A percentile compares a stretch with the other conserved stretches of the same genome.
Conservation (phyloP, 768 basidiomycete genomes). For the Kwoniella sp. region DNA sequence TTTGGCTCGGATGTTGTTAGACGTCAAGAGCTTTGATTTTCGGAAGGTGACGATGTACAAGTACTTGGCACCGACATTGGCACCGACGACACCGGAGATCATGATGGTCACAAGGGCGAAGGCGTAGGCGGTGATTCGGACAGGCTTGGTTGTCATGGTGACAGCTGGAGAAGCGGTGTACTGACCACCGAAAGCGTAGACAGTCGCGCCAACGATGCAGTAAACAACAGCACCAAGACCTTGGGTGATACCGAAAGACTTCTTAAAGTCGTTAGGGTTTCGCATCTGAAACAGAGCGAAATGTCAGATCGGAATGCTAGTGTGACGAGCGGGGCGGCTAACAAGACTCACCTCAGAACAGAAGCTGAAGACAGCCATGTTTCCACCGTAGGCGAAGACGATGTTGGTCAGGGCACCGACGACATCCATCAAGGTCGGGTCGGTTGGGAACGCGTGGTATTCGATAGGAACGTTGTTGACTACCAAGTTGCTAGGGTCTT, state of each 20-base stretch:
- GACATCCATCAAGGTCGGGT: constrained; percentile 34
- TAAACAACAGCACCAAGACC: constrained; percentile 26
- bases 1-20: constrained; percentile 28
- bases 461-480: constrained; percentile 34
- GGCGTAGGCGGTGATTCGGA: constrained; percentile 32
- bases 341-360: constrained; percentile 30
- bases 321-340: background rate
- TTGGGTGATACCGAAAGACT: constrained; percentile 39
- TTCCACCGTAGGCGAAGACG: constrained; percentile 38
- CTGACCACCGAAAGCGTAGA: constrained; percentile 42
- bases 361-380: constrained; percentile 42
- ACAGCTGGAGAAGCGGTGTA: constrained; percentile 37
- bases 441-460: constrained; percentile 29
- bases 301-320: background rate
- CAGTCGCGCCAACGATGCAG: constrained; percentile 30
- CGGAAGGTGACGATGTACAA: constrained; percentile 33
- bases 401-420: constrained; percentile 44
- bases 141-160: constrained; percentile 35
- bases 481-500: constrained; percentile 21
- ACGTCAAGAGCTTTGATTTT: constrained; percentile 35
- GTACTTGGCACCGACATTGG: constrained; percentile 42
- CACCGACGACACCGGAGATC: constrained; percentile 36
- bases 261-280: constrained; percentile 41
- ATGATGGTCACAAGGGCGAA: constrained; percentile 37
- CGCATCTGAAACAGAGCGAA: constrained; percentile 25